Conservation (phyloP, 208 protist species). For the Leptomonas pyrrhocoris region DNA sequence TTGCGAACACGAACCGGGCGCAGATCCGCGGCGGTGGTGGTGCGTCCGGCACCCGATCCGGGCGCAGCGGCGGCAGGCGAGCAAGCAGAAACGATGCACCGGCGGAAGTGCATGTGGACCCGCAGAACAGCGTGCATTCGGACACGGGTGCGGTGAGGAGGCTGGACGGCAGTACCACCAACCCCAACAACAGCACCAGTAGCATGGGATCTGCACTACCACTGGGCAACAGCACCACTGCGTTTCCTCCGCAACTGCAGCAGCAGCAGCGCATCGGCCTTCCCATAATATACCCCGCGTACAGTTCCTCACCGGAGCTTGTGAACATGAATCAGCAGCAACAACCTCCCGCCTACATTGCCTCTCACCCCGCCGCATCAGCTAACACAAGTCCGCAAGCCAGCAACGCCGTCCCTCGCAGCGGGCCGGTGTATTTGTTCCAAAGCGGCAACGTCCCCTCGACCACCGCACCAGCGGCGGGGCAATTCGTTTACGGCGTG, state of each 20-base stretch:
- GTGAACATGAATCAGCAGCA: slow-evolving; percentile 4
- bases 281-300: not conserved
- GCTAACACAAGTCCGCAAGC: not conserved
- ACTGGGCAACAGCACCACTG: not conserved
- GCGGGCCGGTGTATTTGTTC: not conserved
- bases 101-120: not conserved
- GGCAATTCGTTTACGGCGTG: slow-evolving; percentile 2
- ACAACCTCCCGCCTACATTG: not conserved
- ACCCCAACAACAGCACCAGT: not conserved
- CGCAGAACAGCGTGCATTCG: not conserved
- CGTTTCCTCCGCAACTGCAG: not conserved
- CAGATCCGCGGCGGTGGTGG: slow-evolving; percentile 7
- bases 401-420: not conserved
- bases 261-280: not conserved
- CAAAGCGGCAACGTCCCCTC: not conserved
- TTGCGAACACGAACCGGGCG: slow-evolving; percentile 49
- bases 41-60: not conserved
- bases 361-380: not conserved
- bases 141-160: not conserved
- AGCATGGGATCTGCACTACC: too few relatives aligned
- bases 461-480: not conserved
- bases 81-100: not conserved
- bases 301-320: not conserved
- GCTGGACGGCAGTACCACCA: not conserved
- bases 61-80: slow-evolving; percentile 5